Evolutionary conservation across 169 alveolate species (phyloP).

Genomic region (Cryptosporidium canis): DNA sequence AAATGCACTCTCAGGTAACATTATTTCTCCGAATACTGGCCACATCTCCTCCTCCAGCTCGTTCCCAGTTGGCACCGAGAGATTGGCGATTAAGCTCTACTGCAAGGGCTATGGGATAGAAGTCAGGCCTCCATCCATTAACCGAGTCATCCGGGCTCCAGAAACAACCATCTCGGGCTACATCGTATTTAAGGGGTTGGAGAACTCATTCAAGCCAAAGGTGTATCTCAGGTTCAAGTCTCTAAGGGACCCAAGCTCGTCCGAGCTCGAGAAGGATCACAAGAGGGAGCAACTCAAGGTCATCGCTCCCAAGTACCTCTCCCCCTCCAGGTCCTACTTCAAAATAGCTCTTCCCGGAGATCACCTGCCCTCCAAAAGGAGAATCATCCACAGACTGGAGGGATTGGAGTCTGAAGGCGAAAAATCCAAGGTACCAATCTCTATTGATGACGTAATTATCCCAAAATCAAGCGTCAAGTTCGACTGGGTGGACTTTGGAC

Average conservation of each 20-base stretch:
- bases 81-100: slow-evolving; percentile 53
- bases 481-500: slow-evolving; percentile 10
- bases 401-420: slow-evolving; percentile 9
- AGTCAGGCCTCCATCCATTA: slow-evolving; percentile 65
- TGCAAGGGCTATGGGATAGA: slow-evolving; percentile 67
- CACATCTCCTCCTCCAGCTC: background rate
- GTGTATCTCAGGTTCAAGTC: slow-evolving; percentile 34
- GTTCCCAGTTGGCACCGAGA: slow-evolving; percentile 42
- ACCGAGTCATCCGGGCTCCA: slow-evolving; percentile 3
- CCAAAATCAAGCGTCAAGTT: slow-evolving; percentile 2
- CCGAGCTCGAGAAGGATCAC: background rate
- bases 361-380: slow-evolving; percentile 25
- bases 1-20: background rate
- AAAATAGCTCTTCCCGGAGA: slow-evolving; percentile 31
- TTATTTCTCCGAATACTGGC: background rate
- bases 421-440: background rate
- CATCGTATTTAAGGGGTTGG: slow-evolving; percentile 30
- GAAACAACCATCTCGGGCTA: slow-evolving; percentile 14
- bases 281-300: background rate
- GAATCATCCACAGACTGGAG: slow-evolving; percentile 43
- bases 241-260: background rate
- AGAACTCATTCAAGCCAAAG: slow-evolving; percentile 52
- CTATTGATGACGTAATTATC: slow-evolving; percentile 22
- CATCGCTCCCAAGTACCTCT: background rate
- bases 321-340: slow-evolving; percentile 48